A percentile compares a stretch with the other conserved stretches of the same genome.
These are phyloP conservation scores for Zygnema cylindricum DNA, from an alignment of 139 green algal species.

Conservation along the genomic window DNA sequence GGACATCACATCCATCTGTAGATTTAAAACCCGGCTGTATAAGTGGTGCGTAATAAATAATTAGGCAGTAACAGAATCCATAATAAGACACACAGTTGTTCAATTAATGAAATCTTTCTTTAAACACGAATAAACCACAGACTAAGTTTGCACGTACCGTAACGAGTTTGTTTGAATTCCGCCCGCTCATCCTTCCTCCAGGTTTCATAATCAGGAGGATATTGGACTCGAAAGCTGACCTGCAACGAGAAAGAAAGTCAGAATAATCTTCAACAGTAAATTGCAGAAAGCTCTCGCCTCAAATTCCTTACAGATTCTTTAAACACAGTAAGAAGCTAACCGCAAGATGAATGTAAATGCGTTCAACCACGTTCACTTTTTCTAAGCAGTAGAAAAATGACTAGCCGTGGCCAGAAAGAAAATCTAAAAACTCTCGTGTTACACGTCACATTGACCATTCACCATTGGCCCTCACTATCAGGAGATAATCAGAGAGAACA, in stretches of 20 bases:
- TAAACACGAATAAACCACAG: no score
- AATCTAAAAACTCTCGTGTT: no score
- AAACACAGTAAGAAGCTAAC: not conserved
- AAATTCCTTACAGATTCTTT: not conserved
- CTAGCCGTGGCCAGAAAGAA: no score
- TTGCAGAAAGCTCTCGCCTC: not conserved
- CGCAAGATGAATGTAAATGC: not conserved
- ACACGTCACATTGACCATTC: no score
- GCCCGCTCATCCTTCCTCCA: conserved; percentile 73
- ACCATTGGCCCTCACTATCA: no score
- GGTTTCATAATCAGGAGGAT: conserved; percentile 61
- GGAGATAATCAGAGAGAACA: no score
- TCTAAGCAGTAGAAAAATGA: no score
- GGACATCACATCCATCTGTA: not conserved
- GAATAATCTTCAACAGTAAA: not conserved
- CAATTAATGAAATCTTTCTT: no score
- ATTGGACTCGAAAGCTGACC: conserved; percentile 59
- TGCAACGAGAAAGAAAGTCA: conserved; percentile 25
- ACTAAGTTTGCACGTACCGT: no score
- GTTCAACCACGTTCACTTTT: no score
- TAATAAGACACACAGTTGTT: no score
- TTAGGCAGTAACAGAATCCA: conserved; percentile 10
- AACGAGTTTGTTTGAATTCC: conserved; percentile 77
- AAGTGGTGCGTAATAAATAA: not conserved
- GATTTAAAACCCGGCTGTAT: not conserved